Evolutionary conservation across 2,329 filamentous ascomycete species (phyloP).

Genomic region (Stagonosporopsis tanaceti): DNA sequence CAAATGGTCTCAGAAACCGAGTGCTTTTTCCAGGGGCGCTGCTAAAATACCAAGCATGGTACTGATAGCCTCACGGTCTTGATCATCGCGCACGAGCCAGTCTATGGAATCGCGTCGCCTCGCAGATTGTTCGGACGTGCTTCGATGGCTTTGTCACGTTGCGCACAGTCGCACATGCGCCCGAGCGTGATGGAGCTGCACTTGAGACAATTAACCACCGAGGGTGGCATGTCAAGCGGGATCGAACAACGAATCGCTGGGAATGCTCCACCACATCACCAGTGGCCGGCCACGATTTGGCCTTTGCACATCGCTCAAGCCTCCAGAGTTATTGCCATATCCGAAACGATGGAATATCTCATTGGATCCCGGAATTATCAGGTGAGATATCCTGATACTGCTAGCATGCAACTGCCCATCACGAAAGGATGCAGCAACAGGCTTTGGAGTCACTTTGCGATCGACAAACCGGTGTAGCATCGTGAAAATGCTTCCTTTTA

Average conservation of each 20-base stretch:
- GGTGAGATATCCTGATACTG: neutral
- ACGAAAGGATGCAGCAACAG: neutral
- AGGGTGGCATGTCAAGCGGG: neutral
- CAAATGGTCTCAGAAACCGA: neutral
- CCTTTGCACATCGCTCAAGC: neutral
- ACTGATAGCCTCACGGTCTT: neutral
- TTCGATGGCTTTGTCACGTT: neutral
- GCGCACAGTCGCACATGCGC: neutral
- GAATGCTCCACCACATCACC: neutral
- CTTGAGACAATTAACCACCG: neutral
- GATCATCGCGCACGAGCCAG: neutral
- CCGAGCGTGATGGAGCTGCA: neutral
- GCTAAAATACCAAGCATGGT: neutral
- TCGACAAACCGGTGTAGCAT: neutral
- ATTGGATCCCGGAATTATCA: neutral
- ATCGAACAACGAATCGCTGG: constrained; percentile 1
- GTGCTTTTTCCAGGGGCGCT: neutral
- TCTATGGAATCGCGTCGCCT: neutral
- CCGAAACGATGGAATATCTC: neutral
- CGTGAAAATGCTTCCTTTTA: neutral
- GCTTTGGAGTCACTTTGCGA: neutral
- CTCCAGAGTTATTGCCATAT: neutral
- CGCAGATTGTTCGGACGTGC: neutral
- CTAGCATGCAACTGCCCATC: neutral
- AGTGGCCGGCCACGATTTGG: constrained; percentile 1